Evolutionary conservation across 345 rosid genomes (phyloP).

Genomic region (Eucalyptus pauciflora): DNA sequence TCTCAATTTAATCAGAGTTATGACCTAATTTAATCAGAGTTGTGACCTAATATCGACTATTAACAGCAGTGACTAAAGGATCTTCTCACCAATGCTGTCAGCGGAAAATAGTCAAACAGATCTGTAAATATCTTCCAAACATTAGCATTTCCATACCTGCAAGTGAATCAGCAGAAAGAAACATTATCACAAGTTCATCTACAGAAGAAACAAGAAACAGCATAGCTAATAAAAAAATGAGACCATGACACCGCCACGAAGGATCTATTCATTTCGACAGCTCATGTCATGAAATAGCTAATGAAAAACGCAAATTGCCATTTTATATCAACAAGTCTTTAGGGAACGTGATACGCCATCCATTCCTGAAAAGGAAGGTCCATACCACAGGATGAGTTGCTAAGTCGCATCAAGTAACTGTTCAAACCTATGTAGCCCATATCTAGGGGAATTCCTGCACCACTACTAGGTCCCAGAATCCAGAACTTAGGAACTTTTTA

Average conservation of each 20-base stretch:
- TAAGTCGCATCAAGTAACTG: background rate
- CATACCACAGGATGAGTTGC: background rate
- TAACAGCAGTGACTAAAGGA: background rate
- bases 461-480: background rate
- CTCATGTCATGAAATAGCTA: background rate
- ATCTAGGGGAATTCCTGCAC: background rate
- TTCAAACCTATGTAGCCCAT: background rate
- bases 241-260: background rate
- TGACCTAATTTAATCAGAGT: background rate
- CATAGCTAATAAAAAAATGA: background rate
- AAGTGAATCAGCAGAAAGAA: conserved; percentile 1
- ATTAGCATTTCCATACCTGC: conserved; percentile 97
- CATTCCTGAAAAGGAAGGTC: background rate
- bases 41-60: background rate
- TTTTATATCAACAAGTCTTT: background rate
- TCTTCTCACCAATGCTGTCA: conserved; percentile 89
- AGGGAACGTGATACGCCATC: background rate
- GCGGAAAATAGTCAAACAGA: conserved; percentile 94
- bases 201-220: background rate
- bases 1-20: background rate
- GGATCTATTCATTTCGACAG: background rate
- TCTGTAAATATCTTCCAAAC: conserved; percentile 98
- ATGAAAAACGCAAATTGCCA: background rate
- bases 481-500: background rate
- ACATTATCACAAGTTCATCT: background rate